A percentile compares a stretch with the other conserved stretches of the same genome.
These are phyloP conservation scores for Sporothrix protearum DNA, from an alignment of 2,329 filamentous ascomycete species.

Conservation along the genomic window DNA sequence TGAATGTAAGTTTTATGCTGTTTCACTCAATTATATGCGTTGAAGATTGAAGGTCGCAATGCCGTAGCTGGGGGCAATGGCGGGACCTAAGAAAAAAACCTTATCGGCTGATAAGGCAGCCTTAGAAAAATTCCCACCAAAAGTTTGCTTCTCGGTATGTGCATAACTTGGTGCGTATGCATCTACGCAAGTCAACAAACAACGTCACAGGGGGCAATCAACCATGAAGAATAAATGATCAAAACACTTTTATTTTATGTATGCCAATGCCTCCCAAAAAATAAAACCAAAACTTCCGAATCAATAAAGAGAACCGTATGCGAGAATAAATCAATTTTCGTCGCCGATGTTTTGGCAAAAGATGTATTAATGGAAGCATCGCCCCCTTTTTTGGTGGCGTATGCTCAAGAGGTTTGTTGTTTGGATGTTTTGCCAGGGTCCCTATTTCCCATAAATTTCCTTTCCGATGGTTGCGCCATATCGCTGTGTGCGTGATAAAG, in stretches of 20 bases:
- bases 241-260: slow-evolving; percentile 16
- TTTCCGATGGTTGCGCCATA: slow-evolving; percentile 19
- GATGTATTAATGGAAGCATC: slow-evolving; percentile 4
- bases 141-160: background rate
- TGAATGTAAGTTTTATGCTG: background rate
- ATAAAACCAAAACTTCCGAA: background rate
- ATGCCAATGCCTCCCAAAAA: background rate
- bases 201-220: background rate
- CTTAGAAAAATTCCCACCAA: background rate
- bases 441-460: background rate
- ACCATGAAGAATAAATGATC: background rate
- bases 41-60: background rate
- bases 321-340: background rate
- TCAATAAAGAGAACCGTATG: too few species aligned
- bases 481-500: slow-evolving; percentile 16
- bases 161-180: background rate
- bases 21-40: background rate
- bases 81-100: slow-evolving; percentile 21
- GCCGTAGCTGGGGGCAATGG: background rate
- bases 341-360: background rate
- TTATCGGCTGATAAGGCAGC: slow-evolving; percentile 25
- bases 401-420: background rate
- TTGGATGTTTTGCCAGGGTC: background rate
- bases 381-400: background rate
- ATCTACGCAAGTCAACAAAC: background rate